phyloP scores from a whole-genome alignment of 495 filamentous ascomycete species.

The Annulohypoxylon stygium region DNA sequence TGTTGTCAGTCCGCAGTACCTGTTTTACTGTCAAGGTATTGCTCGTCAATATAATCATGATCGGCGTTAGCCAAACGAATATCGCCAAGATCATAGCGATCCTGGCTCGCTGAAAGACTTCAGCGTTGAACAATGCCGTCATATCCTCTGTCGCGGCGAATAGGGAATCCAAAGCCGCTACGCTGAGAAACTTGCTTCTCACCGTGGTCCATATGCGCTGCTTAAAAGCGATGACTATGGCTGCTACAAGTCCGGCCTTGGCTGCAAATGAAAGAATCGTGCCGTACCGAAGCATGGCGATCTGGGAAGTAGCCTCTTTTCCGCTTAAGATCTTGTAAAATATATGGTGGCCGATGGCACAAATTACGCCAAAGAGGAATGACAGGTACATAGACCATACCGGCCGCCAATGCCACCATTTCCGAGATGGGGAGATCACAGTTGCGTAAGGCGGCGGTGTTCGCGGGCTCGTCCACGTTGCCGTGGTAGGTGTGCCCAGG shows the following conservation, averaged over 20 bases:
- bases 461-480: constrained; percentile 33
- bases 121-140: constrained; percentile 48
- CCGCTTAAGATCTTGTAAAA: constrained; percentile 53
- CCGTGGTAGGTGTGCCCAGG: constrained; percentile 28
- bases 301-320: constrained; percentile 49
- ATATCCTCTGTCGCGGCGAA: constrained; percentile 54
- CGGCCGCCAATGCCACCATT: constrained; percentile 41
- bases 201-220: constrained; percentile 57
- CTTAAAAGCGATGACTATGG: constrained; percentile 50
- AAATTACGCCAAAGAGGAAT: constrained; percentile 51
- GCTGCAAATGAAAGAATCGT: constrained; percentile 51
- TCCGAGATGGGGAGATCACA: constrained; percentile 1
- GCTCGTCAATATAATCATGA: constrained; percentile 55
- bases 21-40: constrained; percentile 55
- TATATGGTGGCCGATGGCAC: constrained; percentile 53
- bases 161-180: constrained; percentile 54
- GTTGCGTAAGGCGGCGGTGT: constrained; percentile 35
- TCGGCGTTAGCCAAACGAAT: constrained; percentile 54
- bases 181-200: constrained; percentile 49
- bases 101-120: constrained; percentile 53
- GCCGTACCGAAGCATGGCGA: constrained; percentile 58
- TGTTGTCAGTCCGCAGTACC: constrained; percentile 17
- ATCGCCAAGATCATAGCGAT: constrained; percentile 50
- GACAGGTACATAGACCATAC: constrained; percentile 54
- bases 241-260: constrained; percentile 55